A percentile compares a stretch with the other conserved stretches of the same genome.
Conservation (phyloP, 192 early-diverging fungal genomes). For the Podila minutissima region DNA sequence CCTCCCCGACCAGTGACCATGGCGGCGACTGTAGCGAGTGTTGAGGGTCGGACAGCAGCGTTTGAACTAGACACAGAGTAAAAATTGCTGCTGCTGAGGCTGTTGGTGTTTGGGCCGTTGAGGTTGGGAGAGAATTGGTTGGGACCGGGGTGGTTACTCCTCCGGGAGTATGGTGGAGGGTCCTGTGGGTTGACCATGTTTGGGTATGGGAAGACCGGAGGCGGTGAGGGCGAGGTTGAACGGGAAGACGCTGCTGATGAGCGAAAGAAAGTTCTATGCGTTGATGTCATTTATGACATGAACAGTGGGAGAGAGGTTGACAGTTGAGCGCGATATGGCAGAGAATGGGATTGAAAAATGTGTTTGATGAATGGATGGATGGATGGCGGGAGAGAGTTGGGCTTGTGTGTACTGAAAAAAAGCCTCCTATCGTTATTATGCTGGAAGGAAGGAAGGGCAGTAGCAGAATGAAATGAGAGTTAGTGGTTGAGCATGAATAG, state of each 20-base stretch:
- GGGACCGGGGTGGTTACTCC: conserved; percentile 21
- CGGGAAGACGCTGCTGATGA: conserved; percentile 53
- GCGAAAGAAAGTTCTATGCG: conserved; percentile 47
- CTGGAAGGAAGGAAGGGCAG: too few relatives aligned
- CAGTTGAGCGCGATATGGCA: not conserved
- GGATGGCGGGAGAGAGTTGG: not conserved
- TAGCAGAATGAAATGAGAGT: too few relatives aligned
- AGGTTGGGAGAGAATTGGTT: not conserved
- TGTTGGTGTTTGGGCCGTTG: conserved; percentile 27
- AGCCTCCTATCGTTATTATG: too few relatives aligned
- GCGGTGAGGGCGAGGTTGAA: conserved; percentile 48
- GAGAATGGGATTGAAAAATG: not conserved
- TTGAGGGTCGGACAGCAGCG: conserved; percentile 35
- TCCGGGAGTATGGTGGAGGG: conserved; percentile 47
- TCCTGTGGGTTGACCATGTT: conserved; percentile 50
- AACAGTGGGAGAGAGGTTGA: not conserved
- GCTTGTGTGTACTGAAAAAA: too few relatives aligned
- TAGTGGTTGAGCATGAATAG: too few relatives aligned
- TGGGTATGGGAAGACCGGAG: conserved; percentile 36
- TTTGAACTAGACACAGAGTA: conserved; percentile 28
- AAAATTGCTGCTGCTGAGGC: conserved; percentile 48
- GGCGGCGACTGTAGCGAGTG: conserved; percentile 32
- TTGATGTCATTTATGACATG: conserved; percentile 54
- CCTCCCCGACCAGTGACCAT: not conserved
- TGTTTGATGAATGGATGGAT: not conserved